These are phyloP conservation scores for Proliferodiscus dingleyae DNA, from an alignment of 2,329 filamentous ascomycete genomes.

Conservation along the genomic window DNA sequence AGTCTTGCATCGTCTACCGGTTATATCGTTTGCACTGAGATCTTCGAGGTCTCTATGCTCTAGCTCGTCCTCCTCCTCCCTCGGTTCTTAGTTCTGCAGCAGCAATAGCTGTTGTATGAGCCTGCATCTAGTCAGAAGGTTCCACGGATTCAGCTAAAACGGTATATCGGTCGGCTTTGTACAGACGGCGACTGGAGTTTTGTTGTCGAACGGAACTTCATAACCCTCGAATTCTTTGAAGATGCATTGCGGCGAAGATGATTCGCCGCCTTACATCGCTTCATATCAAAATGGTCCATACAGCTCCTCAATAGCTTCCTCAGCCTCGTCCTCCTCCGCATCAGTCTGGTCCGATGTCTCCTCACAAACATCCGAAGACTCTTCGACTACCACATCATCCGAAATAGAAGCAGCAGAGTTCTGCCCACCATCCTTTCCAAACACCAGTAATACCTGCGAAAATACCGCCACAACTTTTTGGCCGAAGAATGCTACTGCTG, in stretches of 20 bases:
- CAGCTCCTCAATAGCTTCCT: constrained; percentile 66
- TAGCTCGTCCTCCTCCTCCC: constrained; percentile 36
- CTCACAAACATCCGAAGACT: constrained; percentile 65
- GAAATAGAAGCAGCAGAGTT: constrained; percentile 44
- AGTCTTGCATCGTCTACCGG: constrained; percentile 57
- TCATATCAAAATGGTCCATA: constrained; percentile 55
- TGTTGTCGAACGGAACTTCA: constrained; percentile 23
- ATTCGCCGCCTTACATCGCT: constrained; percentile 48
- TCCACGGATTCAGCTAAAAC: constrained; percentile 35
- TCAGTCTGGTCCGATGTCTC: constrained; percentile 74
- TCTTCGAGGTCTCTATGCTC: constrained; percentile 34
- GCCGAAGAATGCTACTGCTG: constrained; percentile 33
- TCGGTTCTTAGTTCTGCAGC: constrained; percentile 41
- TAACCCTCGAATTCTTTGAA: constrained; percentile 39
- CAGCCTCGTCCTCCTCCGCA: constrained; percentile 69
- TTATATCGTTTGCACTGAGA: constrained; percentile 52
- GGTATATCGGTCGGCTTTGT: constrained; percentile 46
- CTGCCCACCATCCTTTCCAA: constrained; percentile 34
- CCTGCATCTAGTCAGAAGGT: constrained; percentile 39
- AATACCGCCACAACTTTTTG: constrained; percentile 29
- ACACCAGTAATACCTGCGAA: constrained; percentile 29
- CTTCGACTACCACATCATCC: constrained; percentile 55
- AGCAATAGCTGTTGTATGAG: constrained; percentile 32
- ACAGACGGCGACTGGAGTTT: constrained; percentile 53
- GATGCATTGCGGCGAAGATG: constrained; percentile 52